Evolutionary conservation across 208 protist species (phyloP).

Genomic region (Leishmania braziliensis): DNA sequence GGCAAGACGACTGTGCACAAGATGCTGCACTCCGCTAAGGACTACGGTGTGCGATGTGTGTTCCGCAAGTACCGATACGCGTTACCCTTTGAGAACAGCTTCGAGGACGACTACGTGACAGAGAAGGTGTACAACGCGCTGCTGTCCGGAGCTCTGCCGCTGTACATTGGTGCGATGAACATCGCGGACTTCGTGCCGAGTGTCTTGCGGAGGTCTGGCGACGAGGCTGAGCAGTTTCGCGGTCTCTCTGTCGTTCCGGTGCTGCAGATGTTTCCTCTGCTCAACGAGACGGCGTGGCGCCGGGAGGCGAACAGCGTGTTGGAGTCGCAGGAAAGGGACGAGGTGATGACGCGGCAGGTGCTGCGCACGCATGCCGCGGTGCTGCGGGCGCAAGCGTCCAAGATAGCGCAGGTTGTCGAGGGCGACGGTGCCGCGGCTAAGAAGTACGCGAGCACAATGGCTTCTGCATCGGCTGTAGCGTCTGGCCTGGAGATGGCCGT

Average conservation of each 20-base stretch:
- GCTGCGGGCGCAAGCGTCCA: constrained; percentile 2
- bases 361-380: constrained; percentile 8
- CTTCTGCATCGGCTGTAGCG: neutral
- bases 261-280: constrained; percentile 23
- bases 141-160: constrained; percentile 42
- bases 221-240: neutral
- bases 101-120: constrained; percentile 63
- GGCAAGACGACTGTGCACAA: neutral
- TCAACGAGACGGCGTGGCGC: constrained; percentile 25
- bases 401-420: neutral
- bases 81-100: constrained; percentile 53
- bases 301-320: constrained; percentile 8
- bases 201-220: neutral
- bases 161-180: constrained; percentile 54
- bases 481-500: neutral
- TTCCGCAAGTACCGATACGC: constrained; percentile 46
- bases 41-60: constrained; percentile 34
- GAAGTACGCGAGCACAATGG: neutral
- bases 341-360: constrained; percentile 2
- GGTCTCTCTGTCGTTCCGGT: constrained; percentile 10
- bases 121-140: constrained; percentile 76
- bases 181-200: constrained; percentile 44
- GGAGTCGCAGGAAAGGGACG: constrained; percentile 8
- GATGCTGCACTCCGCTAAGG: constrained; percentile 3
- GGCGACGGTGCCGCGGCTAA: neutral